A percentile compares a stretch with the other conserved stretches of the same genome.
Conservation (phyloP, 1,284 basidiomycete genomes). For the Exsudoporus floridanus region DNA sequence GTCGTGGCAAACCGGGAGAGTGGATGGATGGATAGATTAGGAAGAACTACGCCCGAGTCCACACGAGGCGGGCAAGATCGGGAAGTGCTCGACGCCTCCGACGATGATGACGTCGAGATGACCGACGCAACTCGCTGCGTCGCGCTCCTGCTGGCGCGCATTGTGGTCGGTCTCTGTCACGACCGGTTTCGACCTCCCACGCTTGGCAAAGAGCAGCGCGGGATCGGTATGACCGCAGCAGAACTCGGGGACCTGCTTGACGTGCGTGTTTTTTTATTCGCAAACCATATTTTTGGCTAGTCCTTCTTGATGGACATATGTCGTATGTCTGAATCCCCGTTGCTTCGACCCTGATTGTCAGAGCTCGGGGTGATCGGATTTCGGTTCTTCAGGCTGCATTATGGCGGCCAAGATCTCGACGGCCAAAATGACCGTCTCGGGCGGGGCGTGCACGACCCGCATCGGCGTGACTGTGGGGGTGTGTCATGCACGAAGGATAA, state of each 20-base stretch:
- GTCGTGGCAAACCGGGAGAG: slow-evolving; percentile 11
- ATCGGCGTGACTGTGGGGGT: slow-evolving; percentile 14
- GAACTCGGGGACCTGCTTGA: slow-evolving; percentile 42
- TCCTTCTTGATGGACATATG: background rate
- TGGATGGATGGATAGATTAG: slow-evolving; percentile 11
- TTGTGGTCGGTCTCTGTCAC: slow-evolving; percentile 26
- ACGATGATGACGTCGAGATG: slow-evolving; percentile 1
- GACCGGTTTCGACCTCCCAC: slow-evolving; percentile 16
- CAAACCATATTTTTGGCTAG: background rate
- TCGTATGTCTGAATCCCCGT: slow-evolving; percentile 8
- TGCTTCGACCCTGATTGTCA: slow-evolving; percentile 23
- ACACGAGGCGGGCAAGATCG: slow-evolving; percentile 2
- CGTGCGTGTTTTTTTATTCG: slow-evolving; percentile 32
- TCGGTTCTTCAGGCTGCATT: slow-evolving; percentile 11
- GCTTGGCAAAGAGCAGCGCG: slow-evolving; percentile 7
- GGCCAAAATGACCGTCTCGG: slow-evolving; percentile 1
- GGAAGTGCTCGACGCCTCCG: background rate
- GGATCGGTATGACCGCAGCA: slow-evolving; percentile 26
- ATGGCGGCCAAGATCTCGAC: slow-evolving; percentile 18
- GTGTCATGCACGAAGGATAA: slow-evolving; percentile 1
- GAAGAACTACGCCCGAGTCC: slow-evolving; percentile 8
- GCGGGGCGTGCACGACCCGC: slow-evolving; percentile 8
- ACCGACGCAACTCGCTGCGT: slow-evolving; percentile 11
- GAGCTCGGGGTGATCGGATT: slow-evolving; percentile 7
- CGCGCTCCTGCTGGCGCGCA: slow-evolving; percentile 22